Evolutionary conservation across 352 stramenopile species (phyloP).

Genomic region (Pythium diclinum): DNA sequence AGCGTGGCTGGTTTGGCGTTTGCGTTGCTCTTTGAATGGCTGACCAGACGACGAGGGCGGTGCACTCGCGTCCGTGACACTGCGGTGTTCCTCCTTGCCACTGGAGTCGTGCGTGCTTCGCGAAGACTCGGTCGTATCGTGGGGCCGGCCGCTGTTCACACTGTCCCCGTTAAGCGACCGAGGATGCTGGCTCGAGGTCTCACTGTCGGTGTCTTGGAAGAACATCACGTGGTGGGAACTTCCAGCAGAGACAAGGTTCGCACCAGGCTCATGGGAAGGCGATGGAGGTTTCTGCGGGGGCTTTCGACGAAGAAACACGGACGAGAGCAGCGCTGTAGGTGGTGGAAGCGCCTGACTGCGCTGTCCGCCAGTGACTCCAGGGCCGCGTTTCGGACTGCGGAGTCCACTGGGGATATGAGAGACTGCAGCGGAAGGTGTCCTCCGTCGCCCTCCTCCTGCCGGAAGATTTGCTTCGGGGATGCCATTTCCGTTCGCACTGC

Average conservation of each 20-base stretch:
- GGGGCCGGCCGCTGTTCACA: neutral
- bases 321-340: slow-evolving; percentile 1
- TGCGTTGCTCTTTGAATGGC: neutral
- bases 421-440: neutral
- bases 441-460: neutral
- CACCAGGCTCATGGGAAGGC: neutral
- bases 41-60: neutral
- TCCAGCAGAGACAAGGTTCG: neutral
- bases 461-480: neutral
- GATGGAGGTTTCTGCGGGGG: slow-evolving; percentile 1
- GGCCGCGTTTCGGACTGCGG: neutral
- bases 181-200: slow-evolving; percentile 13
- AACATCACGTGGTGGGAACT: slow-evolving; percentile 14
- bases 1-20: slow-evolving; percentile 1
- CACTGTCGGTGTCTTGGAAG: slow-evolving; percentile 29
- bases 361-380: neutral
- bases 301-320: slow-evolving; percentile 21
- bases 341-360: neutral
- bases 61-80: neutral
- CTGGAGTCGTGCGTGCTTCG: neutral
- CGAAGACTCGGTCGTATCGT: neutral
- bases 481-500: neutral
- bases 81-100: neutral
- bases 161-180: neutral
- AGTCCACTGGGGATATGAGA: neutral